phyloP scores from a whole-genome alignment of 495 filamentous ascomycete species.

The Penicillium cosmopolitanum region DNA sequence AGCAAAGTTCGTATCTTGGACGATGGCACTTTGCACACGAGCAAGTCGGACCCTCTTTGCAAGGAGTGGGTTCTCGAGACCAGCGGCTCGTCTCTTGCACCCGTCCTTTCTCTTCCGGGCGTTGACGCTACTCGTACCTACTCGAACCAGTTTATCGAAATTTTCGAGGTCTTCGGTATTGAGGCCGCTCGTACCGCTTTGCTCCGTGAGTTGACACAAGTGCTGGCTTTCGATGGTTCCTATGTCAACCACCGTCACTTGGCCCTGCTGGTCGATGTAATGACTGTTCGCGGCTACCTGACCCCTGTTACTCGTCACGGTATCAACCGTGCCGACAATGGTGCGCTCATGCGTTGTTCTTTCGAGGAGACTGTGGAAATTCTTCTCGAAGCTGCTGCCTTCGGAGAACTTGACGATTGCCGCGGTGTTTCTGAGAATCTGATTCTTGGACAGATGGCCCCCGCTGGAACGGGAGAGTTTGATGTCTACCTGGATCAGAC shows the following conservation, averaged over 20 bases:
- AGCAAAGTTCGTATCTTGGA: constrained; percentile 60
- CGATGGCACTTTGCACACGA: constrained; percentile 69
- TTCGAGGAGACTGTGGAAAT: constrained; percentile 99
- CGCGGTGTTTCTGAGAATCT: constrained; percentile 98
- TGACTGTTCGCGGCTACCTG: constrained; percentile 91
- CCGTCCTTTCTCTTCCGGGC: constrained; percentile 82
- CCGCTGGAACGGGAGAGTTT: constrained; percentile 93
- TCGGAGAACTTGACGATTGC: constrained; percentile 95
- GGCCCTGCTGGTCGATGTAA: constrained; percentile 94
- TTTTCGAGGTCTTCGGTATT: constrained; percentile 92
- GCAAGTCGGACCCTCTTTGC: constrained; percentile 71
- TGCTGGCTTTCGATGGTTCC: constrained; percentile 95
- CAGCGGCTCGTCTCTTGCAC: constrained; percentile 78
- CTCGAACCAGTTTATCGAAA: constrained; percentile 93
- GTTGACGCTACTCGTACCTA: constrained; percentile 89
- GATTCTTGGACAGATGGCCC: constrained; percentile 96
- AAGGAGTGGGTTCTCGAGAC: constrained; percentile 96
- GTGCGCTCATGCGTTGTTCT: constrained; percentile 98
- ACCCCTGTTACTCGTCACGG: constrained; percentile 97
- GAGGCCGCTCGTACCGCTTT: constrained; percentile 87
- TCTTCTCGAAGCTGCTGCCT: constrained; percentile 88
- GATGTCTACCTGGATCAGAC: constrained; percentile 90
- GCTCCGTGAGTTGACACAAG: constrained; percentile 82
- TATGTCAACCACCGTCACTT: constrained; percentile 99
- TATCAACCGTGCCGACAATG: constrained; percentile 97